phyloP scores from a whole-genome alignment of 179 eudicot species.

The Actinidia arguta region DNA sequence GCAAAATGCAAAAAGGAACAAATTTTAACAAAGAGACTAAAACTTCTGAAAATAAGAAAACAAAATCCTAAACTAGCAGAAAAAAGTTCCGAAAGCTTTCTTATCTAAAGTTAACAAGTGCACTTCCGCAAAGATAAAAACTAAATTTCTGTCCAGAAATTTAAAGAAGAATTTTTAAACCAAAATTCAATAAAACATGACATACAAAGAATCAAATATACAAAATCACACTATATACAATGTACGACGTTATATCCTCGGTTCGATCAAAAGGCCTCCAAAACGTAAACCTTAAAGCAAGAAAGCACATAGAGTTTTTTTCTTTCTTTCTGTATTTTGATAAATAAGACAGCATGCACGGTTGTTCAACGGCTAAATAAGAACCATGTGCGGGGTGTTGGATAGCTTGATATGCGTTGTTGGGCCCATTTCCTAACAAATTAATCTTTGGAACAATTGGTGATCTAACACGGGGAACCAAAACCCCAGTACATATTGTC shows the following conservation, averaged over 20 bases:
- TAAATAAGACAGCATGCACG: not conserved
- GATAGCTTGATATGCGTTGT: no score
- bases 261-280: not conserved
- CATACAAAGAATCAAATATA: no score
- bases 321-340: not conserved
- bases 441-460: no score
- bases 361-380: not conserved
- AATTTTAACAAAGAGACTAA: not conserved
- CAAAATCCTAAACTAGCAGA: not conserved
- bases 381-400: not conserved
- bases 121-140: no score
- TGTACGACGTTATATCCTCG: not conserved
- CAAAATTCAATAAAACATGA: not conserved
- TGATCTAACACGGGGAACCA: not conserved
- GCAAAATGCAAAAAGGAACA: not conserved
- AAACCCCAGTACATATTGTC: not conserved
- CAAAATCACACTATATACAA: not conserved
- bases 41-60: not conserved
- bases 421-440: no score
- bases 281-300: not conserved
- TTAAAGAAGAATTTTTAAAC: no score
- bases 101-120: not conserved
- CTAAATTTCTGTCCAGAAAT: no score
- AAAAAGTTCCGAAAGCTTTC: not conserved
- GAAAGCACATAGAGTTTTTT: not conserved